A percentile compares a stretch with the other conserved stretches of the same genome.
These are phyloP conservation scores for Vishniacozyma victoriae DNA, from an alignment of 768 basidiomycete genomes.

Conservation along the genomic window DNA sequence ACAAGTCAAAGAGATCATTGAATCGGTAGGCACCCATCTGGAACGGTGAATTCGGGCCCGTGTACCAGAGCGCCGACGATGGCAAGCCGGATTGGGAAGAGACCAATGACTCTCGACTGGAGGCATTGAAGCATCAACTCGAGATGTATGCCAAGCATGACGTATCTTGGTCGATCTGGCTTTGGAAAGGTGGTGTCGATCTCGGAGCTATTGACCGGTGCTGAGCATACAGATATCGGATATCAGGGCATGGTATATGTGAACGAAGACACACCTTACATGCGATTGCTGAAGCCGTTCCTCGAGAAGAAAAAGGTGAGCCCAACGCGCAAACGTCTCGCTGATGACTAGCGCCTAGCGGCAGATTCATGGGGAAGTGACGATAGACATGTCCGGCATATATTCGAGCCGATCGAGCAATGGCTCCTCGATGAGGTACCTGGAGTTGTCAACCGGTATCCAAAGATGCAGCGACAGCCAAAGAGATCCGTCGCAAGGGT, in stretches of 20 bases:
- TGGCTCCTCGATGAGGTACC: constrained; percentile 47
- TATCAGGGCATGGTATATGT: constrained; percentile 62
- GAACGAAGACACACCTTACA: constrained; percentile 63
- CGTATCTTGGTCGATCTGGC: constrained; percentile 69
- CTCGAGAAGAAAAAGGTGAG: constrained; percentile 63
- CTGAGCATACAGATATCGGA: constrained; percentile 73
- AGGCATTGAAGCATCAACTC: constrained; percentile 67
- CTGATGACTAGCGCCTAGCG: constrained; percentile 50
- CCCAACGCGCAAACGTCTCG: background rate
- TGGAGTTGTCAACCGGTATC: constrained; percentile 54
- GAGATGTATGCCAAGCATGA: constrained; percentile 61
- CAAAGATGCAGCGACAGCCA: constrained; percentile 47
- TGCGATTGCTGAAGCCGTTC: constrained; percentile 61
- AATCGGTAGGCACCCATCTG: constrained; percentile 42
- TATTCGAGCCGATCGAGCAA: constrained; percentile 63
- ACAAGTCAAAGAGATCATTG: constrained; percentile 13
- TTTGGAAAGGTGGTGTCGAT: constrained; percentile 70
- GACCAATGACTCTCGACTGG: constrained; percentile 62
- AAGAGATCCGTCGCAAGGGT: constrained; percentile 49
- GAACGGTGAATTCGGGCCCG: constrained; percentile 83
- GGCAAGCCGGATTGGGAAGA: constrained; percentile 57
- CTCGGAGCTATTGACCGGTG: too few relatives aligned
- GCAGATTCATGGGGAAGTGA: constrained; percentile 75
- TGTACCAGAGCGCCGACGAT: constrained; percentile 53
- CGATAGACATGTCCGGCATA: constrained; percentile 53